These are phyloP conservation scores for Pseudozyma thailandica DNA, from an alignment of 1,284 basidiomycete species.

Conservation along the genomic window DNA sequence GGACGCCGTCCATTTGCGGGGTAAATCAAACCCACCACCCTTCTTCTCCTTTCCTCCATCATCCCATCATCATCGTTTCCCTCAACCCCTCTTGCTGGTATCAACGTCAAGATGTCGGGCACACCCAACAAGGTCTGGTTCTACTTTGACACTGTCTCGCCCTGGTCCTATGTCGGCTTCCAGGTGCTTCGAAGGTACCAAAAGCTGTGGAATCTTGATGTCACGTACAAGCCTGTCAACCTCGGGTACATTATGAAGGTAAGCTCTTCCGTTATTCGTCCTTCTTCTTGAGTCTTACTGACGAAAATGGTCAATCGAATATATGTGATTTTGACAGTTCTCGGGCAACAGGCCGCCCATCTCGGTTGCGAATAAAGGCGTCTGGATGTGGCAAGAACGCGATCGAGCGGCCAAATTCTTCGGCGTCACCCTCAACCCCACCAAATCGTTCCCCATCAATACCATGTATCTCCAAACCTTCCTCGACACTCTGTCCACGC, in stretches of 20 bases:
- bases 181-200: slow-evolving; percentile 55
- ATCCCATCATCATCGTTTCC: neutral
- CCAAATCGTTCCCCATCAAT: slow-evolving; percentile 59
- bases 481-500: slow-evolving; percentile 28
- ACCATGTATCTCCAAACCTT: slow-evolving; percentile 53
- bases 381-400: slow-evolving; percentile 55
- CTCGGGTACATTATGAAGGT: slow-evolving; percentile 65
- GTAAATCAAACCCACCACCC: too few species aligned
- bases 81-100: neutral
- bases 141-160: slow-evolving; percentile 64
- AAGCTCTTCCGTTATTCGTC: neutral
- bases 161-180: slow-evolving; percentile 62
- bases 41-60: neutral
- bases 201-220: slow-evolving; percentile 54
- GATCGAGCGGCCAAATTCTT: slow-evolving; percentile 50
- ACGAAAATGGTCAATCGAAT: too few species aligned
- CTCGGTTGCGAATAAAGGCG: slow-evolving; percentile 60
- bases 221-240: slow-evolving; percentile 56
- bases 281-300: neutral
- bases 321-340: slow-evolving; percentile 11
- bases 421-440: slow-evolving; percentile 52
- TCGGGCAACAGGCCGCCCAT: slow-evolving; percentile 65
- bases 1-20: too few species aligned
- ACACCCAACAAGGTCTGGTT: slow-evolving; percentile 50
- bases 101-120: slow-evolving; percentile 8